A percentile compares a stretch with the other conserved stretches of the same genome.
These are phyloP conservation scores for Hordeum vulgare DNA, from an alignment of 176 grass and related monocot genomes.

Conservation along the genomic window DNA sequence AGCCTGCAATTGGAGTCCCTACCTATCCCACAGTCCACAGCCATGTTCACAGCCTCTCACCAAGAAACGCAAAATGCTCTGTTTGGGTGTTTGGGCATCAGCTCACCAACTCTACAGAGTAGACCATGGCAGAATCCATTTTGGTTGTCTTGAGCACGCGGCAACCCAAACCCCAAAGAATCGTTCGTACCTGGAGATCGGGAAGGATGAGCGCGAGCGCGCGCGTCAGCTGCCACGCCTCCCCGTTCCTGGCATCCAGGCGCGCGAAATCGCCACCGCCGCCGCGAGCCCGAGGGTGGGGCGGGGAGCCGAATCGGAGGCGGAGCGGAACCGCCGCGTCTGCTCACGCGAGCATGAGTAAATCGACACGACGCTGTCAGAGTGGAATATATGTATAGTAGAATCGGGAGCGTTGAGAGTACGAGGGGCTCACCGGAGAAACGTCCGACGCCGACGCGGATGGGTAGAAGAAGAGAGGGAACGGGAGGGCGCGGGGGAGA, in stretches of 20 bases:
- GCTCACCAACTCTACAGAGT: neutral
- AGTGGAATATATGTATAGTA: neutral
- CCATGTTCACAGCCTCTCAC: neutral
- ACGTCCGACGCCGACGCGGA: neutral
- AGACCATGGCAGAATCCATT: neutral
- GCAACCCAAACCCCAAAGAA: neutral
- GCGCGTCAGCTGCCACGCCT: neutral
- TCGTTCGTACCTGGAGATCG: conserved; percentile 4
- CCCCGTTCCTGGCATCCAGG: neutral
- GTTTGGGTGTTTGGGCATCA: neutral
- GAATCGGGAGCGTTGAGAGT: neutral
- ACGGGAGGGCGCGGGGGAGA: neutral
- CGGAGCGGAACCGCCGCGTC: neutral
- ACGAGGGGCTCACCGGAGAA: conserved; percentile 6
- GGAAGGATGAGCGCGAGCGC: neutral
- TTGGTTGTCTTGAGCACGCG: neutral
- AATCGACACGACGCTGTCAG: neutral
- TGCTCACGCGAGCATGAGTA: neutral
- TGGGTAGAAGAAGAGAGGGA: neutral
- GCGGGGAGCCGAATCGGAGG: neutral
- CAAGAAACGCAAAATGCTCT: neutral
- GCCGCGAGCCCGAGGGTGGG: neutral
- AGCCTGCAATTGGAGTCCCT: neutral
- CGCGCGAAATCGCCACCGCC: neutral
- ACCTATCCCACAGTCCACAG: neutral